phyloP scores from a whole-genome alignment of 345 rosid genomes.

The Euphorbia pulcherrima region DNA sequence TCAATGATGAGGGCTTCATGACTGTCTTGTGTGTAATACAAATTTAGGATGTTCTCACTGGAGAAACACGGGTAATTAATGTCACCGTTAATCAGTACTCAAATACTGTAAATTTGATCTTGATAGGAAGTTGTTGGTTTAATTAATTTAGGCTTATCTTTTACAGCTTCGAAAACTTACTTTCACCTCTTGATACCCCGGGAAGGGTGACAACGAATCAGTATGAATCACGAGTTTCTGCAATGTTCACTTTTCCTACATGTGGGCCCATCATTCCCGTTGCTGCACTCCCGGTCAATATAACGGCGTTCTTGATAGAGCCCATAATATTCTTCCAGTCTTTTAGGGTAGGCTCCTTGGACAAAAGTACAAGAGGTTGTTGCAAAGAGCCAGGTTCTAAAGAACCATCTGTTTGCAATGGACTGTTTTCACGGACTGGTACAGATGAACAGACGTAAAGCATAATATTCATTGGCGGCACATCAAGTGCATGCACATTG shows the following conservation, averaged over 20 bases:
- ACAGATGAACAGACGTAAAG: conserved; percentile 58
- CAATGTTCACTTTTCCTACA: conserved; percentile 55
- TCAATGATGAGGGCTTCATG: too few relatives aligned
- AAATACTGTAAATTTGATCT: too few relatives aligned
- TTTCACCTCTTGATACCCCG: conserved; percentile 62
- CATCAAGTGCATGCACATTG: conserved; percentile 35
- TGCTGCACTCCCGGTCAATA: conserved; percentile 64
- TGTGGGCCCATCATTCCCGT: conserved; percentile 53
- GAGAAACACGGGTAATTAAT: too few relatives aligned
- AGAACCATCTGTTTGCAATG: conserved; percentile 20
- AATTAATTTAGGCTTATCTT: too few relatives aligned
- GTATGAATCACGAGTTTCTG: conserved; percentile 59
- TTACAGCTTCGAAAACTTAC: too few relatives aligned
- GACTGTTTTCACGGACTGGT: conserved; percentile 17
- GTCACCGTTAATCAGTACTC: too few relatives aligned
- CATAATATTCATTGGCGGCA: conserved; percentile 58
- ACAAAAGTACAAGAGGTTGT: conserved; percentile 46
- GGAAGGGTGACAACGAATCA: conserved; percentile 61
- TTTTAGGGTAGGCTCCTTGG: conserved; percentile 41
- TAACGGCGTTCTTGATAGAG: conserved; percentile 46
- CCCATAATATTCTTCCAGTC: conserved; percentile 35
- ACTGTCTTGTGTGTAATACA: too few relatives aligned
- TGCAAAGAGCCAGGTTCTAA: conserved; percentile 37
- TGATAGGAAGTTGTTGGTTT: too few relatives aligned
- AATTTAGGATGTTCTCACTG: too few relatives aligned